Evolutionary conservation across 176 grass and related monocot species (phyloP).

Genomic region (Aechmea fasciata): DNA sequence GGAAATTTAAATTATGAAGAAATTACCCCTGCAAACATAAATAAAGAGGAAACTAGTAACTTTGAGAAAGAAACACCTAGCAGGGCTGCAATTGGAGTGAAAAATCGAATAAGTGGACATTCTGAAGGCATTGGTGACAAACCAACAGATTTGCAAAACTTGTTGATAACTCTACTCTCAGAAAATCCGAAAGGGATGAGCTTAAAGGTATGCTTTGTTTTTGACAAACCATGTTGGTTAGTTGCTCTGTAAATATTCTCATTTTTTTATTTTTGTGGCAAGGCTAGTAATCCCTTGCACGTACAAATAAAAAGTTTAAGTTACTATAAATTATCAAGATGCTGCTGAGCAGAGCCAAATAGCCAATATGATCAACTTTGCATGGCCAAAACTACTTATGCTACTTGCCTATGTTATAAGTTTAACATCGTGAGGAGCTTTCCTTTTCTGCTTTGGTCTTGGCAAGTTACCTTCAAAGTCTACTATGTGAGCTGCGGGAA

Average conservation of each 20-base stretch:
- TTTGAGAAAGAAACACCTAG: slow-evolving; percentile 43
- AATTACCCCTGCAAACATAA: slow-evolving; percentile 41
- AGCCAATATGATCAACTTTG: too few relatives aligned
- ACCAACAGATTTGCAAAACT: slow-evolving; percentile 35
- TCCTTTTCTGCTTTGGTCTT: too few relatives aligned
- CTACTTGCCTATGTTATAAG: too few relatives aligned
- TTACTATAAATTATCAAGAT: too few relatives aligned
- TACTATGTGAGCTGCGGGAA: too few relatives aligned
- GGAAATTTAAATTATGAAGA: slow-evolving; percentile 61
- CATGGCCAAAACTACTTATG: too few relatives aligned
- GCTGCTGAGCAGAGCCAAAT: too few relatives aligned
- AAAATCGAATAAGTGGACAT: slow-evolving; percentile 26
- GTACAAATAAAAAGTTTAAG: too few relatives aligned
- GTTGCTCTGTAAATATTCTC: background rate
- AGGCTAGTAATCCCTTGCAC: too few relatives aligned
- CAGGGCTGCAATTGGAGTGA: slow-evolving; percentile 36
- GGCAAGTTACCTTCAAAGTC: too few relatives aligned
- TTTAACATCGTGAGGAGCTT: too few relatives aligned
- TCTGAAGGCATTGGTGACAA: slow-evolving; percentile 41
- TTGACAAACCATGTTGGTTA: background rate
- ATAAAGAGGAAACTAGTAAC: slow-evolving; percentile 55
- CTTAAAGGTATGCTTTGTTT: slow-evolving; percentile 57
- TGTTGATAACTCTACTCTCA: slow-evolving; percentile 64
- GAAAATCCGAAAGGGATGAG: slow-evolving; percentile 75
- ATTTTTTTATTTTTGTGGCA: too few relatives aligned